These are phyloP conservation scores for Colletotrichum noveboracense DNA, from an alignment of 2,329 filamentous ascomycete species.

Conservation along the genomic window DNA sequence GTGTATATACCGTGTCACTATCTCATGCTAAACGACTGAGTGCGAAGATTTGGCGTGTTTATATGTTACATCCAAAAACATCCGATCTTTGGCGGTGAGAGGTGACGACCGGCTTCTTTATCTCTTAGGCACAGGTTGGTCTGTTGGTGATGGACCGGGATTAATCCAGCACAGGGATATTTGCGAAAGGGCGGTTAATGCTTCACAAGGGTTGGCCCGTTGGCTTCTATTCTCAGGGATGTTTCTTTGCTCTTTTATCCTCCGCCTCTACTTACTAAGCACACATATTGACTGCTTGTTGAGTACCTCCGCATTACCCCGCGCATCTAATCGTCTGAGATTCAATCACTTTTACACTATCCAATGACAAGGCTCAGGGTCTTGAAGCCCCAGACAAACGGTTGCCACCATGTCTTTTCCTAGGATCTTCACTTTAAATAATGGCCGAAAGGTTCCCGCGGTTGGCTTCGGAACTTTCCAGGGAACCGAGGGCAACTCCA, in stretches of 20 bases:
- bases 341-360: background rate
- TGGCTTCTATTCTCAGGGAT: background rate
- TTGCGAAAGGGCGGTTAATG: background rate
- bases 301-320: background rate
- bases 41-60: background rate
- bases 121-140: background rate
- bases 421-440: background rate
- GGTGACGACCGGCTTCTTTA: background rate
- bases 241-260: background rate
- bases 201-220: background rate
- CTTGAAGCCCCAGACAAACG: background rate
- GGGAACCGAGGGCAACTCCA: background rate
- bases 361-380: background rate
- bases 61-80: background rate
- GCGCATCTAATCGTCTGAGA: background rate
- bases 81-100: background rate
- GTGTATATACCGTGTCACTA: background rate
- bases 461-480: background rate
- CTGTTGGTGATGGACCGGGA: background rate
- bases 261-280: background rate
- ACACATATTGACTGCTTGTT: background rate
- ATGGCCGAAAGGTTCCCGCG: background rate
- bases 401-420: background rate
- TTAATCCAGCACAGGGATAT: background rate
- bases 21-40: background rate